Evolutionary conservation across 441 rosid species (phyloP), one percentile per base, ranked within the genome.

Genomic region (Croton setiger): DNA sequence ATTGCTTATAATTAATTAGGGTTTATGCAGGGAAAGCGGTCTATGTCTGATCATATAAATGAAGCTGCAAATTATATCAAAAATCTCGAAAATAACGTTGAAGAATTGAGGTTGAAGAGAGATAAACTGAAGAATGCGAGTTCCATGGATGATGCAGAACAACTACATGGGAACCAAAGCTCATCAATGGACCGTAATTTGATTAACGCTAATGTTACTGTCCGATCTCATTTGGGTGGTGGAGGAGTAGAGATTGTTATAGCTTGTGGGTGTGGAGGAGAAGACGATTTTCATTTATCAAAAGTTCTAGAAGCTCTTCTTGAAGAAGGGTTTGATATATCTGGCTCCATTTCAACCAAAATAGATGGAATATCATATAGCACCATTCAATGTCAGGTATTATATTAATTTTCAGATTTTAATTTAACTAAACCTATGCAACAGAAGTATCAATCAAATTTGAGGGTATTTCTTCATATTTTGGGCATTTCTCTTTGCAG

Each of bases 1-100:
- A 41, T 49, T 20, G 43, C 45, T 21, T 21, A 17, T n/a, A 3
- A 12, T 48, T 47, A 27, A 8, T 43, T 75, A 74, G 76, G 76
- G 71, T 78, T 76, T 13, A 69, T 71, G 67, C 75, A 86, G 86
- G 89, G 86, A 62, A 81, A 78, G 80, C 77, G 80, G n/a, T 70
- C 89, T 2, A 68, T 65, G 3, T 65, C 71, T 4, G 89, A 82
- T 68, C 83, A 78, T 3, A 18, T 78, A 69, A n/a, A 69, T 21
- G 86, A 64, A 69, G 86, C 86, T 5, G 73, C 44, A 56, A 80
- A 77, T 48, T 75, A 81, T 55, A 82, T 80, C 35, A 70, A 51
- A 20, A 64, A 64, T 41, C 69, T 82, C 27, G 65, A 69, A 47
- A 60, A 52, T 18, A 76, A 73, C 60, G 60, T 80, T 48, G 47